phyloP scores from a whole-genome alignment of 495 filamentous ascomycete genomes.

The Corynascus novoguineensis region DNA sequence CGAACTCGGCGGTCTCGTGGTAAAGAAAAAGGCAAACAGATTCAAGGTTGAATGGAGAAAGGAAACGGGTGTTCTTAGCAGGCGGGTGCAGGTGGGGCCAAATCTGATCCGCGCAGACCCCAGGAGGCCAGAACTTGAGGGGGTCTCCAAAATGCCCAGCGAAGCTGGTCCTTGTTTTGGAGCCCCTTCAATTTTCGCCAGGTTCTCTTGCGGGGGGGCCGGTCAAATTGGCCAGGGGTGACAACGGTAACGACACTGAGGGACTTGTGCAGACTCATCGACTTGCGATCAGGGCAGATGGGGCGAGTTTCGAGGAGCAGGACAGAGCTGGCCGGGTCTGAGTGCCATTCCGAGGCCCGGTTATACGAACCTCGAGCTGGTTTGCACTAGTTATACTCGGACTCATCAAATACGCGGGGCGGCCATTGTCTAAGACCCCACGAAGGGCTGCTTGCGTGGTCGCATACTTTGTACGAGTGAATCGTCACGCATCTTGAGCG shows the following conservation, averaged over 20 bases:
- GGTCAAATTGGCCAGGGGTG: slow-evolving; percentile 12
- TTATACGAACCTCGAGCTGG: no score
- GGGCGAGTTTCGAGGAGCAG: neutral
- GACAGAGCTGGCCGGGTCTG: neutral
- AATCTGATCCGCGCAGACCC: slow-evolving; percentile 14
- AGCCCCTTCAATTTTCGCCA: slow-evolving; percentile 22
- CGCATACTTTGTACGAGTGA: no score
- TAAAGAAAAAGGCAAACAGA: slow-evolving; percentile 16
- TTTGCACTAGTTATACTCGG: no score
- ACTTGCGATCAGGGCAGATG: neutral
- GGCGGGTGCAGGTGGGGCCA: slow-evolving; percentile 14
- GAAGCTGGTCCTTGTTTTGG: slow-evolving; percentile 22
- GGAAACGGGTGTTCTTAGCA: slow-evolving; percentile 7
- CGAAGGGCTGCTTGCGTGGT: neutral
- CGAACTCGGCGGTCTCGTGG: slow-evolving; percentile 13
- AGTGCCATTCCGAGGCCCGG: slow-evolving; percentile 3
- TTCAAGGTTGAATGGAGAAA: slow-evolving; percentile 5
- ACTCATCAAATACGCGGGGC: neutral
- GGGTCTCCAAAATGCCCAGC: slow-evolving; percentile 19
- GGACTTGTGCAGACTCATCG: neutral
- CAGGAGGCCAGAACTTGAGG: slow-evolving; percentile 4
- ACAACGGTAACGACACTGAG: neutral
- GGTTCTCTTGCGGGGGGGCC: slow-evolving; percentile 14
- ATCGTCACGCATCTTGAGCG: neutral
- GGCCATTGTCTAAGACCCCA: neutral